Evolutionary conservation across 768 basidiomycete species (phyloP), one percentile per base, ranked within the genome.

Genomic region (Rubroboletus pulcherrimus): DNA sequence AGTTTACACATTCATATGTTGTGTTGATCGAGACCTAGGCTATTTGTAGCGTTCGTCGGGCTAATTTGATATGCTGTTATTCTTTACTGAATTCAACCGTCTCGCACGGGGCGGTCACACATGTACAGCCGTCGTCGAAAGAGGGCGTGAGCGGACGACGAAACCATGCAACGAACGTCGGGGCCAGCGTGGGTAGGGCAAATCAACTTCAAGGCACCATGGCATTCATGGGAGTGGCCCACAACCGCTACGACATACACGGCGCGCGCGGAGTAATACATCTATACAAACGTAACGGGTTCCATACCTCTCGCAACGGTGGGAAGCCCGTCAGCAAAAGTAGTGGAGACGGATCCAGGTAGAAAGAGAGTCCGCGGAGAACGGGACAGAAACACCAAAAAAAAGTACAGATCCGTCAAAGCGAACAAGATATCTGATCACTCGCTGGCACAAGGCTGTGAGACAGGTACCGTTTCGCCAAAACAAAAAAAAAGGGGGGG

Each of bases 401-500:
- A 53, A 48, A 55, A 3, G 24, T 1, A 19, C 14, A 58, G 49
- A 54, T 55, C 48, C 41, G 34, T 49, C 14, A 46, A 46, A 29
- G 10, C 26, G 49, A 43, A 43, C 48, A 35, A 42, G 51, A 53
- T 50, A 21, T 21, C 7, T 14, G 49, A 50, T 43, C 9, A 7
- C 7, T 40, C 11, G 57, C 49, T 56, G 63, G 53, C 57, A 62
- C 45, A 39, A 9, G 24, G 52, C 42, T 51, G 48, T 60, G 44
- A 26, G 26, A 50, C 57, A 67, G 53, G 56, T 44, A 56, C 60
- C 26, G 60, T 65, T 63, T 67, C 55, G 50, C 57, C 56, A 52
- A 49, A 43, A 21, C 21, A 54, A 58, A 56, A 31, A 45, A 41
- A 49, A 30, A 52, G 55, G 43, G n/a, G n/a, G 26, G 47, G 19